A percentile compares a stretch with the other conserved stretches of the same genome.
These are phyloP conservation scores for Alternaria metachromatica DNA, from an alignment of 2,329 filamentous ascomycete genomes.

Conservation along the genomic window DNA sequence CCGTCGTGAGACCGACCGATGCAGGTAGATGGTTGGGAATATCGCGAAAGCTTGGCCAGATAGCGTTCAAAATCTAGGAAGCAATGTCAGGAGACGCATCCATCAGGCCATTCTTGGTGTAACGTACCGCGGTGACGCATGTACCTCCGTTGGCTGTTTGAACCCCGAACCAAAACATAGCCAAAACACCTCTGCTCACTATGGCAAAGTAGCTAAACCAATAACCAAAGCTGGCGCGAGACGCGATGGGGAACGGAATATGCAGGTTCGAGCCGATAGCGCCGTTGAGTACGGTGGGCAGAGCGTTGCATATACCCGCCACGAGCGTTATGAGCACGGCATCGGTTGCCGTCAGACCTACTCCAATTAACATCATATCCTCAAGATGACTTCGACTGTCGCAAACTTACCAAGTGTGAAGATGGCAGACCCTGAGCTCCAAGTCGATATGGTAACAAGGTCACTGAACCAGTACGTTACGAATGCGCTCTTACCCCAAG, in stretches of 20 bases:
- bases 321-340: conserved; percentile 44
- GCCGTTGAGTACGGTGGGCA: conserved; percentile 28
- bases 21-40: conserved; percentile 55
- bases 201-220: conserved; percentile 20
- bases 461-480: conserved; percentile 57
- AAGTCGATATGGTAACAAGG: conserved; percentile 37
- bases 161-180: conserved; percentile 23
- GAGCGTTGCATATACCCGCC: conserved; percentile 23
- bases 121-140: conserved; percentile 13
- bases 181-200: conserved; percentile 14
- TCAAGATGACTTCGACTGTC: fast-evolving
- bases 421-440: conserved; percentile 56
- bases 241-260: conserved; percentile 18
- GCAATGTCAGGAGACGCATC: background rate
- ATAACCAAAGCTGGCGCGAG: conserved; percentile 18
- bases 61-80: conserved; percentile 13
- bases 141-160: conserved; percentile 18
- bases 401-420: conserved; percentile 55
- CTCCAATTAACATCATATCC: conserved; percentile 33
- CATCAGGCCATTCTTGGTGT: background rate
- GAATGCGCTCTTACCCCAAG: conserved; percentile 53
- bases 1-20: conserved; percentile 45
- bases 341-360: conserved; percentile 15
- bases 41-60: conserved; percentile 19
- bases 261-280: conserved; percentile 19